phyloP scores from a whole-genome alignment of 2,329 filamentous ascomycete species.

The Bipolaris cookei region DNA sequence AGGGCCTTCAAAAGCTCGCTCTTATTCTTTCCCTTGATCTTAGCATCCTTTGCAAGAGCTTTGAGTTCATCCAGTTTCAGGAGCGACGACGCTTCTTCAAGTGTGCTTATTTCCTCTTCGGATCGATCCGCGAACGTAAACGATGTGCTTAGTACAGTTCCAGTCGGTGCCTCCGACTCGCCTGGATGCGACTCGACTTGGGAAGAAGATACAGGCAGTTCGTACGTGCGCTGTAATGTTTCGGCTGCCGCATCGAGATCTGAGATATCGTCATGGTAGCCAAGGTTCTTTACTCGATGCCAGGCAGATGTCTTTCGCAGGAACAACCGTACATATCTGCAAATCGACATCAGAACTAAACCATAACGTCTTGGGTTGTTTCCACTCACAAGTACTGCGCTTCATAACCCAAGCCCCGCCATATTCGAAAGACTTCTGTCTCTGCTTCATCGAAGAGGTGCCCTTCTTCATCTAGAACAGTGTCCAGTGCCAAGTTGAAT shows the following conservation, averaged over 20 bases:
- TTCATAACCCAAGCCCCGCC: constrained; percentile 78
- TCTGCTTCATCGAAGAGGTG: constrained; percentile 87
- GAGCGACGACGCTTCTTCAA: constrained; percentile 84
- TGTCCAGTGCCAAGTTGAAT: constrained; percentile 90
- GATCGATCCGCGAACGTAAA: constrained; percentile 86
- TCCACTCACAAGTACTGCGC: constrained; percentile 80
- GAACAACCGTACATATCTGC: constrained; percentile 88
- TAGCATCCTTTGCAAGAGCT: constrained; percentile 80
- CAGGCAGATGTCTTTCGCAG: constrained; percentile 88
- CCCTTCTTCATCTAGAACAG: constrained; percentile 84
- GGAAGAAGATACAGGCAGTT: constrained; percentile 59
- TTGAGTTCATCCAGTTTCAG: constrained; percentile 90
- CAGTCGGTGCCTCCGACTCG: constrained; percentile 57
- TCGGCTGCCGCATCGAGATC: constrained; percentile 71
- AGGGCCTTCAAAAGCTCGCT: constrained; percentile 77
- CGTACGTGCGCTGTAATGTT: constrained; percentile 65
- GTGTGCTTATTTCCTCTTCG: constrained; percentile 71
- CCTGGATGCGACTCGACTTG: constrained; percentile 52
- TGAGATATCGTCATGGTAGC: constrained; percentile 82
- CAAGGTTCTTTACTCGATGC: constrained; percentile 80
- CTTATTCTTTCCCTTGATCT: constrained; percentile 87
- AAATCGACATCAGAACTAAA: neutral
- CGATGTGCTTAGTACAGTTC: constrained; percentile 57
- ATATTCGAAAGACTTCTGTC: constrained; percentile 75
- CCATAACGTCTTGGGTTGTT: neutral